Percentiles rank a stretch among this genome's conserved stretches.
These are phyloP conservation scores for Hypoxylon sp. DNA, from an alignment of 2,329 filamentous ascomycete genomes.

Conservation along the genomic window DNA sequence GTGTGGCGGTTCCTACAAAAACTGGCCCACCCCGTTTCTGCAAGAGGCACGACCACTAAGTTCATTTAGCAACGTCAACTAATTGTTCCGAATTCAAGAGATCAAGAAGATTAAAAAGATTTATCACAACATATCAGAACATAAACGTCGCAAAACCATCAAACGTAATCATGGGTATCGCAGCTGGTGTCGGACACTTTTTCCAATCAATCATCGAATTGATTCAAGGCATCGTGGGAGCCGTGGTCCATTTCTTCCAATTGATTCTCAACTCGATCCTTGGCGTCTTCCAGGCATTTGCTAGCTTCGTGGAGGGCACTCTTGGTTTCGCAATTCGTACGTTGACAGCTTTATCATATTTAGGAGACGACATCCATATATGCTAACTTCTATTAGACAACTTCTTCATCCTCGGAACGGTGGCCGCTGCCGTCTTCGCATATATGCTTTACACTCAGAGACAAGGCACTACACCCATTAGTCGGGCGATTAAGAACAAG, in stretches of 20 bases:
- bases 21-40: not conserved
- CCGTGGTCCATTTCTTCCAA: slow-evolving; percentile 46
- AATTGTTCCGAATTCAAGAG: not conserved
- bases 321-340: slow-evolving; percentile 53
- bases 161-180: slow-evolving; percentile 48
- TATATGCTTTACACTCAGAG: slow-evolving; percentile 51
- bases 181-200: slow-evolving; percentile 51
- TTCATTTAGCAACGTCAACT: not conserved
- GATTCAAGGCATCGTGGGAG: slow-evolving; percentile 43
- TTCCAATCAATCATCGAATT: slow-evolving; percentile 45
- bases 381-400: slow-evolving; percentile 46
- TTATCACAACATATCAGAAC: not conserved
- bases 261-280: slow-evolving; percentile 42
- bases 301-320: slow-evolving; percentile 51
- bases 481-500: slow-evolving; percentile 48
- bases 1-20: slow-evolving; percentile 23
- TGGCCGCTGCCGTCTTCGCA: slow-evolving; percentile 49
- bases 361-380: not conserved
- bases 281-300: slow-evolving; percentile 44
- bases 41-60: slow-evolving; percentile 1
- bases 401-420: slow-evolving; percentile 53
- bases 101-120: not conserved
- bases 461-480: slow-evolving; percentile 46
- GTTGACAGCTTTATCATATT: slow-evolving; percentile 22
- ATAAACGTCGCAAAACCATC: not conserved